phyloP scores from a whole-genome alignment of 192 early-diverging fungal species.

The Coemansia sp. region DNA sequence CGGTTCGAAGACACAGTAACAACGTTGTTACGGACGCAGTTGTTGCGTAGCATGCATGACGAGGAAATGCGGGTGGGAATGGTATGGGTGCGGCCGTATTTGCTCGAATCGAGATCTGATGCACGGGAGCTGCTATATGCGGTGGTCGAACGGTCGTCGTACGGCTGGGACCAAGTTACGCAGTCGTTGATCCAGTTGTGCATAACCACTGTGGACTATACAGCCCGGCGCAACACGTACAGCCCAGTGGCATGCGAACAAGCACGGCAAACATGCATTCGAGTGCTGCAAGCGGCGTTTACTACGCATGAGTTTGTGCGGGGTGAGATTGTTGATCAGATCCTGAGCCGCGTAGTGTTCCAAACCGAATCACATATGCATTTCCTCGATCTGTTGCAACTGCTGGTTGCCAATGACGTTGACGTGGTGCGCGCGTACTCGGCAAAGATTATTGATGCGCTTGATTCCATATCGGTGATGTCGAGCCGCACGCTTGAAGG shows the following conservation, averaged over 20 bases:
- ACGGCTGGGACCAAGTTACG: slow-evolving; percentile 54
- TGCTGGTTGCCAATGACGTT: slow-evolving; percentile 25
- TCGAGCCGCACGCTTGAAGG: slow-evolving; percentile 53
- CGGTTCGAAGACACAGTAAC: slow-evolving; percentile 66
- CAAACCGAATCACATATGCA: slow-evolving; percentile 27
- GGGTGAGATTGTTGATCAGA: slow-evolving; percentile 68
- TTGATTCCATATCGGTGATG: slow-evolving; percentile 67
- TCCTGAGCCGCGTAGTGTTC: slow-evolving; percentile 42
- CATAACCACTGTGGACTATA: slow-evolving; percentile 26
- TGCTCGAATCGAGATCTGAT: slow-evolving; percentile 5
- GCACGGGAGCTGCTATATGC: slow-evolving; percentile 16
- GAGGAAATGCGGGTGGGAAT: slow-evolving; percentile 6
- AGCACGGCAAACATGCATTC: slow-evolving; percentile 13
- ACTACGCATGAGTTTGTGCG: slow-evolving; percentile 66
- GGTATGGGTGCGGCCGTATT: slow-evolving; percentile 18
- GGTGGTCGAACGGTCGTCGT: slow-evolving; percentile 25
- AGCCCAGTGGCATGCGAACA: slow-evolving; percentile 20
- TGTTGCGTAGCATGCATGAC: slow-evolving; percentile 35
- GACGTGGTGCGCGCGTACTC: slow-evolving; percentile 26
- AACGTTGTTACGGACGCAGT: slow-evolving; percentile 19
- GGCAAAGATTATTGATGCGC: slow-evolving; percentile 61
- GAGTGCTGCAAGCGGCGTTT: slow-evolving; percentile 38
- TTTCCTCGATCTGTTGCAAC: slow-evolving; percentile 25
- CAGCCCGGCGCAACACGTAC: slow-evolving; percentile 14
- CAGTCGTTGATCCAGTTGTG: slow-evolving; percentile 47